Base-by-base conservation (phyloP, 306 rosid species). In the Carpinus viminea region DNA sequence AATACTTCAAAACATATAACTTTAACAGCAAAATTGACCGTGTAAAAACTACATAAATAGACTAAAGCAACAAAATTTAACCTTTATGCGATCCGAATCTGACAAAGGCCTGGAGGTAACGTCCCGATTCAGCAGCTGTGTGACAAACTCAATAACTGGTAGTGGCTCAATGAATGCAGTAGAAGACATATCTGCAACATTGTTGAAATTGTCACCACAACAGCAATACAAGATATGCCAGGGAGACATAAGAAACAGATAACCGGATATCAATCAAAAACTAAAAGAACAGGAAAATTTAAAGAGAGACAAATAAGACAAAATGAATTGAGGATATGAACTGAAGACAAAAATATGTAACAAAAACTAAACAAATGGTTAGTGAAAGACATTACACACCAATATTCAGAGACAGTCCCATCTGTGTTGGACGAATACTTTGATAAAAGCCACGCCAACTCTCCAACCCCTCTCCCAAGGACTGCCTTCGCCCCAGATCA, bases 371-470 rank as follows among this genome's bases (percentile, higher is more conserved):
- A 36, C 1, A 48, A 13, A n/a, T 2, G 74, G 36, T 12, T 46
- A 43, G 5, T 38, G 2, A 45, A 70, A 38, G 46, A 36, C 20
- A 60, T 31, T 34, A 15, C 66, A 1, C 76, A 96, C 99, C 99
- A 76, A 96, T 96, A 53, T 96, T 96, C 9, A 96, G 86, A 1
- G 99, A 93, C 12, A 96, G 76, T 2, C 99, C 98, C 99, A 96
- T 96, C 80, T 96, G 99, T 7, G 99, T 96, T 18, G 98, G 99
- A 5, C 99, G 96, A 65, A 96, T 96, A 74, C 99, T 96, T 70
- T 96, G 99, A 78, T 96, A 96, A 75, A 96, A 96, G 2, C 99
- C 99, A 2, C 99, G 93, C 99, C 99, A 96, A 55, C 99, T 96
- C 81, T 96, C 98, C 87, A 96, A 76, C 15, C 99, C 99, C 82